Percentiles rank a stretch among this genome's conserved stretches.
These are phyloP conservation scores for Buxus sempervirens DNA, from an alignment of 164 flowering plant genomes.

Conservation along the genomic window DNA sequence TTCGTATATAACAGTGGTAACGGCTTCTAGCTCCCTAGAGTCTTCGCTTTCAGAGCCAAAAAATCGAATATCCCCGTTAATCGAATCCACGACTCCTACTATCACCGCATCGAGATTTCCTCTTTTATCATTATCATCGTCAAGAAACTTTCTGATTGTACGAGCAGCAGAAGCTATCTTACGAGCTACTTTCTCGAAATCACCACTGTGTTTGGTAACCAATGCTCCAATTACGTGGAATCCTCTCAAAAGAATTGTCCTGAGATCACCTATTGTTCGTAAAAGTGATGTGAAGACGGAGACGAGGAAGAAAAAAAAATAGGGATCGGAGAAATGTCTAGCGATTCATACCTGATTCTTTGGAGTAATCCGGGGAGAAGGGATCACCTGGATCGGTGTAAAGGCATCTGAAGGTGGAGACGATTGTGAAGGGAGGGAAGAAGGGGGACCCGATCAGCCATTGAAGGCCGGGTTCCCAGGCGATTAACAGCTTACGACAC, in stretches of 20 bases:
- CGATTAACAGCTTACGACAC: slow-evolving; percentile 20
- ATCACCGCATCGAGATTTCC: slow-evolving; percentile 25
- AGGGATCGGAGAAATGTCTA: not conserved
- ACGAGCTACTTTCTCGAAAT: slow-evolving; percentile 34
- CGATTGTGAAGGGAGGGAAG: slow-evolving; percentile 53
- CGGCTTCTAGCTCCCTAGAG: slow-evolving; percentile 24
- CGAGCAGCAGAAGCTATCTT: slow-evolving; percentile 47
- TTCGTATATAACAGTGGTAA: slow-evolving; percentile 46
- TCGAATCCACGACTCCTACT: slow-evolving; percentile 59
- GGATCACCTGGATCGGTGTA: slow-evolving; percentile 38
- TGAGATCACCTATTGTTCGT: slow-evolving; percentile 52
- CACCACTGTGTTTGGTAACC: slow-evolving; percentile 19
- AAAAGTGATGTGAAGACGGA: not conserved
- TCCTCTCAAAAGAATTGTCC: slow-evolving; percentile 53
- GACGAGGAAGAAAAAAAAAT: not conserved
- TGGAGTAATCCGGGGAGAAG: slow-evolving; percentile 45
- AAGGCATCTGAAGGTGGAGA: slow-evolving; percentile 74
- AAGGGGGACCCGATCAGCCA: slow-evolving; percentile 94
- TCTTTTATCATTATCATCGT: slow-evolving; percentile 16
- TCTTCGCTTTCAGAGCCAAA: slow-evolving; percentile 37
- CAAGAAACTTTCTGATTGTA: slow-evolving; percentile 36
- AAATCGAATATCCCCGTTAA: slow-evolving; percentile 35
- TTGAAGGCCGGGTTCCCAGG: slow-evolving; percentile 41
- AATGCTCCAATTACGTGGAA: slow-evolving; percentile 72
- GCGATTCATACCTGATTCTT: slow-evolving; percentile 58